Evolutionary conservation across 2,329 filamentous ascomycete genomes (phyloP).

Genomic region (Ophiocordyceps camponoti-floridani): DNA sequence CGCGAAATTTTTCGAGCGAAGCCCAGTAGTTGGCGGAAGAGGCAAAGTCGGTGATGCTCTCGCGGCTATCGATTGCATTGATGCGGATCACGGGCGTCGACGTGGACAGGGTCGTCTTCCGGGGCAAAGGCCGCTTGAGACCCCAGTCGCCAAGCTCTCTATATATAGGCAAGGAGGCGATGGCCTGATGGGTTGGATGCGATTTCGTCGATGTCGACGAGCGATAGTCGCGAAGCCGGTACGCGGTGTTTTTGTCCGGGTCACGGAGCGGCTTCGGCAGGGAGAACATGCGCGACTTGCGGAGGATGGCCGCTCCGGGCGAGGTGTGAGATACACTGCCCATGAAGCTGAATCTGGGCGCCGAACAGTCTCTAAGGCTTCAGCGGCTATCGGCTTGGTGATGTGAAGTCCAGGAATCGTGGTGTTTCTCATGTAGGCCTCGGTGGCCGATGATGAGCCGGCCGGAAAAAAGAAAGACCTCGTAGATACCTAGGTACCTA

Average conservation of each 20-base stretch:
- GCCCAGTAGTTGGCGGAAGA: slow-evolving; percentile 68
- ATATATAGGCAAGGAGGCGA: slow-evolving; percentile 59
- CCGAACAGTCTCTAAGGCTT: not conserved
- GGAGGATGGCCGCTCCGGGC: slow-evolving; percentile 53
- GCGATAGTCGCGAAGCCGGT: slow-evolving; percentile 16
- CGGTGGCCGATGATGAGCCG: slow-evolving; percentile 12
- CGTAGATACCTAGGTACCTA: no score
- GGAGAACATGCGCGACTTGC: slow-evolving; percentile 78
- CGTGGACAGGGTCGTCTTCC: slow-evolving; percentile 53
- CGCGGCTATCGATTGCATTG: slow-evolving; percentile 62
- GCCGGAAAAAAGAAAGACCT: not conserved
- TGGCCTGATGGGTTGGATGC: slow-evolving; percentile 68
- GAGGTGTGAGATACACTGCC: slow-evolving; percentile 22
- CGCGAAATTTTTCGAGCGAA: slow-evolving; percentile 72
- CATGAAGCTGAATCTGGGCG: slow-evolving; percentile 10
- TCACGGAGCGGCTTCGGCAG: slow-evolving; percentile 58
- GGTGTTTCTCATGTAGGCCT: slow-evolving; percentile 5
- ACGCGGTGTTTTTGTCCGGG: slow-evolving; percentile 28
- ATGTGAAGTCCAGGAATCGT: no score
- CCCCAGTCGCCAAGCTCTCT: slow-evolving; percentile 77
- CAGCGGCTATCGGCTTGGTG: not conserved
- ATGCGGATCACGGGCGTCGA: slow-evolving; percentile 62
- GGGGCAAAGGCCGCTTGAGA: slow-evolving; percentile 67
- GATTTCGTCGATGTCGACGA: slow-evolving; percentile 40
- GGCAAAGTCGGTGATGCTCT: slow-evolving; percentile 78